Evolutionary conservation across 495 filamentous ascomycete genomes (phyloP), one percentile per base, ranked within the genome.

Genomic region (Daldinia grandis): DNA sequence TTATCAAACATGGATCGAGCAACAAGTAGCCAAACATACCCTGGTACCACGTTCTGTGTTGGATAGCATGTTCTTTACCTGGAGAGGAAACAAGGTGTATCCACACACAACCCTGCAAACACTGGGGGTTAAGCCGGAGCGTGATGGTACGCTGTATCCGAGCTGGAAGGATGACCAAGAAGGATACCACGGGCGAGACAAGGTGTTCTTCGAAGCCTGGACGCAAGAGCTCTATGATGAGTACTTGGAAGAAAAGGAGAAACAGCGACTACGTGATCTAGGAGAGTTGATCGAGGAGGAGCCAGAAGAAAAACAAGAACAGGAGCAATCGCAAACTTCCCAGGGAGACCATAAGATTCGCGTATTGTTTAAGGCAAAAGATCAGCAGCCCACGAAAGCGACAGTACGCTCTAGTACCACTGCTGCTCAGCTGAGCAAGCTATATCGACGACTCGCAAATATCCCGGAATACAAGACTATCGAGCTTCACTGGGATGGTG

Each of bases 401-500:
- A 75, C 69, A 0, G 76, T 81, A 0, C 75, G 76, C 30, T 74
- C 80, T 1, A 72, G 78, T 27, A 86, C 81, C 27, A 74, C 74
- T 9, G 75, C 83, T 2, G 54, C 66, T 35, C 74, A 71, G 33
- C 71, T 87, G 25, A 70, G 82, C 10, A 69, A 71, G n/a, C 76
- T 71, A 1, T 87, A 85, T 62, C 72, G 78, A 12, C 59, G 72
- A 30, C 66, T 79, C 8, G 74, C 74, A 6, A 37, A 72, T 0
- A 53, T 86, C 10, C 63, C 66, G 1, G 68, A 78, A 2, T 84
- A 85, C 4, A 83, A 84, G 53, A 76, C 82, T 1, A 79, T 97
- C 15, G 84, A 84, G 12, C 80, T 97, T 0, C 79, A 85, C 56
- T 95, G 95, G 78, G 95, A 98, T 68, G 95, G 95, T 17, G 94